Conservation (phyloP, 495 filamentous ascomycete genomes). For the Annulohypoxylon bovei region DNA sequence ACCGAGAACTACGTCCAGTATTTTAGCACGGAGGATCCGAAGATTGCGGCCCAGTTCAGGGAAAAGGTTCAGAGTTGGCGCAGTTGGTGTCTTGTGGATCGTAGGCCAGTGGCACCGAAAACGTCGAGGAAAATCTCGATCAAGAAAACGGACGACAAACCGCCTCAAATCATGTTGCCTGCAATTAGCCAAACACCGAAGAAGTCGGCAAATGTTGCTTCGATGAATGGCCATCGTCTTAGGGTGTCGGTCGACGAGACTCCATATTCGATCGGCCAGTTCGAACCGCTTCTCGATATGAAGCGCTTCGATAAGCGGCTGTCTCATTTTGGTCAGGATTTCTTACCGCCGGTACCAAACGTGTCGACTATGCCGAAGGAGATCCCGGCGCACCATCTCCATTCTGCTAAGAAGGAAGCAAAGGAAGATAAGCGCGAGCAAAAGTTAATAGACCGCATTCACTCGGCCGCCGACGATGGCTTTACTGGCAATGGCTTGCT, state of each 20-base stretch:
- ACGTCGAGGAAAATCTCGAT: slow-evolving; percentile 41
- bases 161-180: slow-evolving; percentile 40
- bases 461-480: slow-evolving; percentile 19
- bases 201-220: slow-evolving; percentile 43
- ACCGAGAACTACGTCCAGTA: slow-evolving; percentile 91
- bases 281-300: slow-evolving; percentile 65
- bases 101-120: slow-evolving; percentile 56
- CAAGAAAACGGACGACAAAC: slow-evolving; percentile 41
- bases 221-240: slow-evolving; percentile 47
- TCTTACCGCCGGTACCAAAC: slow-evolving; percentile 38
- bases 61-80: slow-evolving; percentile 79
- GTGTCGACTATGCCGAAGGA: slow-evolving; percentile 38
- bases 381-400: slow-evolving; percentile 31
- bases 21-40: slow-evolving; percentile 79
- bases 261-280: slow-evolving; percentile 64
- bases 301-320: slow-evolving; percentile 58
- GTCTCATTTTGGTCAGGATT: slow-evolving; percentile 50
- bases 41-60: slow-evolving; percentile 73
- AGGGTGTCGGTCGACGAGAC: slow-evolving; percentile 50
- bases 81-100: slow-evolving; percentile 84
- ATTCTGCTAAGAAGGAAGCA: slow-evolving; percentile 15
- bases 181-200: slow-evolving; percentile 35
- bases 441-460: slow-evolving; percentile 34
- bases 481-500: slow-evolving; percentile 56
- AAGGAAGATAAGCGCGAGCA: slow-evolving; percentile 23